Evolutionary conservation across 352 stramenopile genomes (phyloP).

Genomic region (Globisporangium canariense): DNA sequence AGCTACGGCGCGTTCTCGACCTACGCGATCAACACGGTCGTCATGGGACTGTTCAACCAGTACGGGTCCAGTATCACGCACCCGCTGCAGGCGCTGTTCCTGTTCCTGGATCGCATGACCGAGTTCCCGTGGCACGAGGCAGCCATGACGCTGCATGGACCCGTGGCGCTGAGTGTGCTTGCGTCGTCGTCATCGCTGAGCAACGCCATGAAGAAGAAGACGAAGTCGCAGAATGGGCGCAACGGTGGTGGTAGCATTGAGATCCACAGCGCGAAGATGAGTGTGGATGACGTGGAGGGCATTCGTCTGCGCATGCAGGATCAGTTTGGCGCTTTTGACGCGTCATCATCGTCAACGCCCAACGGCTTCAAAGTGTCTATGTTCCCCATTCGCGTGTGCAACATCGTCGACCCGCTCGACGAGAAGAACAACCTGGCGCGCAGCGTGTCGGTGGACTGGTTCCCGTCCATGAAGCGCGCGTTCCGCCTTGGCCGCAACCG

Average conservation of each 20-base stretch:
- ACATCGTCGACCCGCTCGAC: constrained; percentile 88
- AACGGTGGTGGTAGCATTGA: constrained; percentile 11
- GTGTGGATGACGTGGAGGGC: constrained; percentile 41
- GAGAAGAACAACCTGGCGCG: constrained; percentile 84
- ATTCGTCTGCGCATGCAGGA: constrained; percentile 47
- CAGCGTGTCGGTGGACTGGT: constrained; percentile 68
- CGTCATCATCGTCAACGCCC: constrained; percentile 12
- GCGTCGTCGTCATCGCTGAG: constrained; percentile 38
- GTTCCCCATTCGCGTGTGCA: constrained; percentile 82
- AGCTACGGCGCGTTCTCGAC: constrained; percentile 80
- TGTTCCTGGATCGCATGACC: constrained; percentile 83
- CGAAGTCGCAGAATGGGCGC: constrained; percentile 7
- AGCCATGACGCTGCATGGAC: constrained; percentile 74
- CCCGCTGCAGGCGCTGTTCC: constrained; percentile 75
- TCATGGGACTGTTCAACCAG: constrained; percentile 88
- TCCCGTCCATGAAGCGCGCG: constrained; percentile 69
- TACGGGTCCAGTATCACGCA: constrained; percentile 66
- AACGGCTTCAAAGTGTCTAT: constrained; percentile 19
- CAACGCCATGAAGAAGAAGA: constrained; percentile 24
- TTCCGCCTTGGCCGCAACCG: constrained; percentile 60
- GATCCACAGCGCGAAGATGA: constrained; percentile 25
- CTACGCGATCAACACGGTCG: constrained; percentile 87
- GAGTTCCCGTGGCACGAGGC: constrained; percentile 86
- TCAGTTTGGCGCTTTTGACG: constrained; percentile 57
- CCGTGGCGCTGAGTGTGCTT: constrained; percentile 54